A percentile compares a stretch with the other conserved stretches of the same genome.
Evolutionary conservation across 306 rosid genomes (phyloP).

Genomic region (Prunus salicina): DNA sequence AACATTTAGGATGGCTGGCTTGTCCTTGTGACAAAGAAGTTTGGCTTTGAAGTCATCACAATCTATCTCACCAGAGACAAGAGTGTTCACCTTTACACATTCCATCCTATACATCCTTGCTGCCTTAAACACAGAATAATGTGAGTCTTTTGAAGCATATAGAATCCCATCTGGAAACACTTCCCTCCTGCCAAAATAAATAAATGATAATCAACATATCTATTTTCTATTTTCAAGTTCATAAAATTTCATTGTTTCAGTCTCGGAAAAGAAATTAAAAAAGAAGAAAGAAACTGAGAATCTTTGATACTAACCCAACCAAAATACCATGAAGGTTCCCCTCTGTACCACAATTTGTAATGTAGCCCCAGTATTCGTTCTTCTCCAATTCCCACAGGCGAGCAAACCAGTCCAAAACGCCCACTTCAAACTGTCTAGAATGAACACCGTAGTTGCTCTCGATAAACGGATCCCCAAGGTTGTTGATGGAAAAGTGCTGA

Average conservation of each 20-base stretch:
- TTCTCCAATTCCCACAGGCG: slow-evolving; percentile 90
- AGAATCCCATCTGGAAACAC: slow-evolving; percentile 57
- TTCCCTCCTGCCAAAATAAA: slow-evolving; percentile 53
- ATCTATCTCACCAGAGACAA: slow-evolving; percentile 64
- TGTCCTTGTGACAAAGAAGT: slow-evolving; percentile 46
- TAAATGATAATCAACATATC: background rate
- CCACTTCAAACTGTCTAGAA: slow-evolving; percentile 90
- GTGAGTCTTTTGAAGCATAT: slow-evolving; percentile 60
- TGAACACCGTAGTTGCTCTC: slow-evolving; percentile 97
- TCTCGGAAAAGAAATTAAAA: too few relatives aligned
- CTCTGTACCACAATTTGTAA: slow-evolving; percentile 96
- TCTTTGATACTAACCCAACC: slow-evolving; percentile 45
- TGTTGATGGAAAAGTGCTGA: slow-evolving; percentile 94
- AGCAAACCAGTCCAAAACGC: slow-evolving; percentile 99
- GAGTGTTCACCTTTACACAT: slow-evolving; percentile 45
- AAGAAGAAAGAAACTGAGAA: too few relatives aligned
- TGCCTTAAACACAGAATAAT: slow-evolving; percentile 75
- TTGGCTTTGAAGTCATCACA: slow-evolving; percentile 46
- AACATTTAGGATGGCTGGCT: slow-evolving; percentile 67
- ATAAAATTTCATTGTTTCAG: background rate
- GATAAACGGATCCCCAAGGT: slow-evolving; percentile 96
- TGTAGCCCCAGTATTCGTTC: slow-evolving; percentile 95
- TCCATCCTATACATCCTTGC: slow-evolving; percentile 80
- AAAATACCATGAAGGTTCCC: slow-evolving; percentile 95
- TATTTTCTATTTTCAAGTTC: too few relatives aligned